Conservation (phyloP, 2,329 filamentous ascomycete genomes). For the Venturia oleaginea region DNA sequence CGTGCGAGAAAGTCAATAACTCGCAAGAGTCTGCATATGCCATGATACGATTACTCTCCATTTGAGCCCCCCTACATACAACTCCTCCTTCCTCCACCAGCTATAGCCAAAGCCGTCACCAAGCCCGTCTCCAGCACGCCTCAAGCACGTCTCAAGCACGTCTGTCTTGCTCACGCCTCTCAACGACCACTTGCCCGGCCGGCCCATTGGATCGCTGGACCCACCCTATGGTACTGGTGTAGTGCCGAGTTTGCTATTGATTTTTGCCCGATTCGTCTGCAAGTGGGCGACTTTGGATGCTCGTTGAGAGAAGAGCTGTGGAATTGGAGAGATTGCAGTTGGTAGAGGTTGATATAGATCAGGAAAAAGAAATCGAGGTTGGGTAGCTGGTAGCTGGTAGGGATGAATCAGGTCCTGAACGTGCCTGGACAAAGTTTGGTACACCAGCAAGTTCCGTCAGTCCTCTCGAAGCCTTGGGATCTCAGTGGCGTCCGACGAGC, state of each 20-base stretch:
- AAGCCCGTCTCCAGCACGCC: too few species aligned
- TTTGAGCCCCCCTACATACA: too few species aligned
- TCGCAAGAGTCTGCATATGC: too few species aligned
- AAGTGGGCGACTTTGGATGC: neutral
- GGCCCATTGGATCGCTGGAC: neutral
- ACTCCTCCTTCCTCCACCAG: neutral
- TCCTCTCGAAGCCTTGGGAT: neutral
- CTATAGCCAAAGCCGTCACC: neutral
- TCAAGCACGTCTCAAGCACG: too few species aligned
- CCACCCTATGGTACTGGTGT: neutral
- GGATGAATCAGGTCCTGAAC: constrained; percentile 4
- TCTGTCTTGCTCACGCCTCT: neutral
- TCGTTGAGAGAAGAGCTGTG: neutral
- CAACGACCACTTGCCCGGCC: neutral
- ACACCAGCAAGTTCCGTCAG: constrained; percentile 1
- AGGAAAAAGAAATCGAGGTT: neutral
- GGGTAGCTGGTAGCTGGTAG: neutral
- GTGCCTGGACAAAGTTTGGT: neutral
- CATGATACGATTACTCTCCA: too few species aligned
- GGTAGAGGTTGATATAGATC: neutral
- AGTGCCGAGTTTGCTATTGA: neutral
- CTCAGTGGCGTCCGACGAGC: neutral
- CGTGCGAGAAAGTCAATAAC: constrained; percentile 6
- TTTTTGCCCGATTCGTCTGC: neutral
- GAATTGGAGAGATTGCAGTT: neutral